phyloP scores from a whole-genome alignment of 163 green algal genomes.

The Prototheca cutis region DNA sequence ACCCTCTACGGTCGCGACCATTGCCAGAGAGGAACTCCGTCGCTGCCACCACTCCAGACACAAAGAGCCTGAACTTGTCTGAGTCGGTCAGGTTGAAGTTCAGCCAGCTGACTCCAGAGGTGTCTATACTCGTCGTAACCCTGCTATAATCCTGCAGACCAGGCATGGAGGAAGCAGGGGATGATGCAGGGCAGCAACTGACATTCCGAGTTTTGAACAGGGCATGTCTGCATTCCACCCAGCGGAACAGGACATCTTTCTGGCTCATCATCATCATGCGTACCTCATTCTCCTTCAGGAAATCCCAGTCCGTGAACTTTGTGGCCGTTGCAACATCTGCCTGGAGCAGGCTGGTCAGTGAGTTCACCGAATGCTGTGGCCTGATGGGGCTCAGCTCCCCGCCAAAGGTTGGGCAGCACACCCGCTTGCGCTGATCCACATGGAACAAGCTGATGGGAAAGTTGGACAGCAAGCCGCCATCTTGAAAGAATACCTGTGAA shows the following conservation, averaged over 20 bases:
- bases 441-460: neutral
- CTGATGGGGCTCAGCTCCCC: neutral
- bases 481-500: neutral
- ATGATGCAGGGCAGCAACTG: neutral
- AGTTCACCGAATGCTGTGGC: too few species aligned
- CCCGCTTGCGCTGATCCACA: neutral
- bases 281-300: neutral
- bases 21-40: neutral
- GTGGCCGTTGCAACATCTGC: neutral
- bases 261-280: neutral
- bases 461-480: neutral
- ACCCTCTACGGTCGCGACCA: neutral
- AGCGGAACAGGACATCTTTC: neutral
- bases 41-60: neutral
- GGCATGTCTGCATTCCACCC: too few species aligned
- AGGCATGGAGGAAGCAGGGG: neutral
- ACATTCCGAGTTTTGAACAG: too few species aligned
- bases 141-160: neutral
- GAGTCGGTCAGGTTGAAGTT: neutral
- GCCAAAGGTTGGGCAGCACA: neutral
- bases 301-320: neutral
- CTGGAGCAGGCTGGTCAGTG: neutral
- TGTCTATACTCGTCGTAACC: neutral
- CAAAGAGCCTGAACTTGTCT: neutral
- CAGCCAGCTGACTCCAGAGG: neutral